phyloP scores from a whole-genome alignment of 2,329 filamentous ascomycete species.

The Ophiostoma sp. region DNA sequence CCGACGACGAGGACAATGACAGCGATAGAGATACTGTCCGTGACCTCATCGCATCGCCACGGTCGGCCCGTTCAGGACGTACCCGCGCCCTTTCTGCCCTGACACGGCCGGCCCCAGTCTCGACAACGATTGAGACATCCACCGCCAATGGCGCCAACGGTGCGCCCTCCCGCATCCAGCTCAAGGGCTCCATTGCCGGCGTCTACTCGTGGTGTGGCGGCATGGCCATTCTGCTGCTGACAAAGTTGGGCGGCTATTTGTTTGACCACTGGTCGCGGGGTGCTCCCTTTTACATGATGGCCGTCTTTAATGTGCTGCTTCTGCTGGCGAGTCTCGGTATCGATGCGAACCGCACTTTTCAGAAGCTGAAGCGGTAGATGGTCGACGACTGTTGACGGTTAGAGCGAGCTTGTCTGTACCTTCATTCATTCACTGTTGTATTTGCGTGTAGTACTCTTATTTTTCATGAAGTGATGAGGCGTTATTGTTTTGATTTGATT shows the following conservation, averaged over 20 bases:
- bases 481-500: background rate
- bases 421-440: background rate
- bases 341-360: conserved; percentile 45
- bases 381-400: background rate
- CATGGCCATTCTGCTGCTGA: conserved; percentile 83
- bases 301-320: conserved; percentile 76
- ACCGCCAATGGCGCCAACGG: background rate
- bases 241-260: conserved; percentile 82
- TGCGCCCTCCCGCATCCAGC: conserved; percentile 51
- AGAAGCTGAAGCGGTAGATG: conserved; percentile 24
- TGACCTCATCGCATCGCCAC: conserved; percentile 17
- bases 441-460: background rate
- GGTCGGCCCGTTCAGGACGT: conserved; percentile 23
- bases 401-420: background rate
- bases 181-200: conserved; percentile 93
- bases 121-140: background rate
- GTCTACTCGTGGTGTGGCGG: conserved; percentile 92
- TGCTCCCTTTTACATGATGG: conserved; percentile 94
- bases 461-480: conserved; percentile 13
- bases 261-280: conserved; percentile 76
- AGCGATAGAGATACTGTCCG: conserved; percentile 17
- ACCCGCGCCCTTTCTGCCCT: conserved; percentile 21
- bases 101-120: conserved; percentile 18
- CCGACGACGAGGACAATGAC: conserved; percentile 1
- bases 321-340: conserved; percentile 57